Evolutionary conservation across 139 green algal species (phyloP).

Genomic region (Chlamydomonas asymmetrica): DNA sequence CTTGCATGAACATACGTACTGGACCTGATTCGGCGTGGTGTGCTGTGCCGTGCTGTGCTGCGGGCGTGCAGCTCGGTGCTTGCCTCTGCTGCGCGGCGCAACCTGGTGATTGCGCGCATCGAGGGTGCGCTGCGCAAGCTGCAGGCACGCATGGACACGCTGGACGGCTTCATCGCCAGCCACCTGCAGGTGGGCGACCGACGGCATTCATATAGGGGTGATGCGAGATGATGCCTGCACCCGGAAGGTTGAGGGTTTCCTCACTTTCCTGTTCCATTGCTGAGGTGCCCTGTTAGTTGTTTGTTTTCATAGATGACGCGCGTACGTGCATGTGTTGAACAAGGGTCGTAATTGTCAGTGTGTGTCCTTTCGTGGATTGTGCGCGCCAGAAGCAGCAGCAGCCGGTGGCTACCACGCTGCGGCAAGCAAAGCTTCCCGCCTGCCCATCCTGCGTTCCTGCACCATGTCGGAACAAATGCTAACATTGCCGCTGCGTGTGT

Average conservation of each 20-base stretch:
- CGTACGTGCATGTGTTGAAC: background rate
- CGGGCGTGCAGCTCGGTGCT: conserved; percentile 19
- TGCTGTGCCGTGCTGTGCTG: too few relatives aligned
- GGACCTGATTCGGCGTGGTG: too few relatives aligned
- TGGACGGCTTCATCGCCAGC: conserved; percentile 12
- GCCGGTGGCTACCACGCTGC: background rate
- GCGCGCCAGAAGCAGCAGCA: background rate
- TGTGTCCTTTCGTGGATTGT: background rate
- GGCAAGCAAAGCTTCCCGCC: background rate
- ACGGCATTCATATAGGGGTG: background rate
- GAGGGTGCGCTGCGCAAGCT: conserved; percentile 16
- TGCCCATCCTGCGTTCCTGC: too few relatives aligned
- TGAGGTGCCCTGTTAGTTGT: too few relatives aligned
- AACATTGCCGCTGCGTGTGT: background rate
- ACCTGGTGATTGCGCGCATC: conserved; percentile 19
- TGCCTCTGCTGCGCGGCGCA: conserved; percentile 5
- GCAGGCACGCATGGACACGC: background rate
- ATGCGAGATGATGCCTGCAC: too few relatives aligned
- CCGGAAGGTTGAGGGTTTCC: too few relatives aligned
- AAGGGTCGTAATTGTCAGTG: background rate
- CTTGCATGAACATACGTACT: too few relatives aligned
- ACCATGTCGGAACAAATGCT: too few relatives aligned
- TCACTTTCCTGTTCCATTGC: too few relatives aligned
- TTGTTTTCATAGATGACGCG: background rate
- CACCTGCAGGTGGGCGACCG: conserved; percentile 12